These are phyloP conservation scores for Dactylellina parvicollis DNA, from an alignment of 2,329 filamentous ascomycete species.

Conservation along the genomic window DNA sequence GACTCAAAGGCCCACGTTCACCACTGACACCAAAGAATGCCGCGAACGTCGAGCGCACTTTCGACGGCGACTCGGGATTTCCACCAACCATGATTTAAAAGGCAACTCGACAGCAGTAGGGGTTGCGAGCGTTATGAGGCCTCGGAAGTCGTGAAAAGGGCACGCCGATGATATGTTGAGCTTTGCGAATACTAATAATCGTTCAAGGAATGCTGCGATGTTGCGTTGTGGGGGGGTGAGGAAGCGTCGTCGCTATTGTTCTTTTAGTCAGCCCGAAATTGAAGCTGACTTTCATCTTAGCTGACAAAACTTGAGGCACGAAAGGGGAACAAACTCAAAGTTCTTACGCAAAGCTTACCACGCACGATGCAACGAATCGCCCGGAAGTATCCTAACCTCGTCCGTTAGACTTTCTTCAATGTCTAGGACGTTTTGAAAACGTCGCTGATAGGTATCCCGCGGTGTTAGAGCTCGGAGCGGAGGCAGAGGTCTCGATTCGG, in stretches of 20 bases:
- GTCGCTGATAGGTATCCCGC: slow-evolving; percentile 19
- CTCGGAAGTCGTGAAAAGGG: not conserved
- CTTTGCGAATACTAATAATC: not conserved
- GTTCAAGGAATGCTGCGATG: not conserved
- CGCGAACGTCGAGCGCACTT: slow-evolving; percentile 26
- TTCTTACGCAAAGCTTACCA: slow-evolving; percentile 47
- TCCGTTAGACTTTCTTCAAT: slow-evolving; percentile 13
- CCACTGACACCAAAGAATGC: slow-evolving; percentile 34
- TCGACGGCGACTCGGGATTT: slow-evolving; percentile 47
- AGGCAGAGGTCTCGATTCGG: slow-evolving; percentile 33
- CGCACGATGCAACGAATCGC: slow-evolving; percentile 6
- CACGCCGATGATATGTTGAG: not conserved
- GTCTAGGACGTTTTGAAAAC: slow-evolving; percentile 9
- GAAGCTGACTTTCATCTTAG: slow-evolving; percentile 42
- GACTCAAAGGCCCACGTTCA: slow-evolving; percentile 32
- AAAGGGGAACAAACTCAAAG: slow-evolving; percentile 17
- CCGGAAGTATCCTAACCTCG: slow-evolving; percentile 2
- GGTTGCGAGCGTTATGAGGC: not conserved
- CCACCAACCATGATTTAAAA: slow-evolving; percentile 37
- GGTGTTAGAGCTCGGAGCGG: slow-evolving; percentile 22
- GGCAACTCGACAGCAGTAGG: not conserved
- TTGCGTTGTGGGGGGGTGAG: slow-evolving; percentile 29
- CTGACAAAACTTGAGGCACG: slow-evolving; percentile 33
- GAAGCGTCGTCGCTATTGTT: not conserved
- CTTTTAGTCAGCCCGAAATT: slow-evolving; percentile 16